A percentile compares a stretch with the other conserved stretches of the same genome.
Evolutionary conservation across 1,284 basidiomycete genomes (phyloP).

Genomic region (Caloboletus inedulis): DNA sequence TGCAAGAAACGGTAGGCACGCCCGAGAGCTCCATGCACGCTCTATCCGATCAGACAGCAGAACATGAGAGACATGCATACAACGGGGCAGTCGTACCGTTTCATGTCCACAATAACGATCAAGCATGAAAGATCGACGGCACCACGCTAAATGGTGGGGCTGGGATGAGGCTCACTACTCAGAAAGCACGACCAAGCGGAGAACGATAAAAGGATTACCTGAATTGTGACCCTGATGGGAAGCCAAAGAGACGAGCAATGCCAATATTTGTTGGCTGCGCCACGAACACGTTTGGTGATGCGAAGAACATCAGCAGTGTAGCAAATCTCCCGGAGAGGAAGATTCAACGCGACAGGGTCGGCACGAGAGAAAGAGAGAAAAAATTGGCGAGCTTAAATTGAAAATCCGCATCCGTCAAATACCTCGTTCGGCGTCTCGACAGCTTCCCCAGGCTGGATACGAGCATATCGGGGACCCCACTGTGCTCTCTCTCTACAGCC

Average conservation of each 20-base stretch:
- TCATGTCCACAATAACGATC: no score
- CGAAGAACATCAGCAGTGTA: constrained; percentile 11
- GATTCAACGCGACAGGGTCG: constrained; percentile 24
- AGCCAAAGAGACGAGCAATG: constrained; percentile 38
- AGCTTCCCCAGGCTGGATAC: constrained; percentile 32
- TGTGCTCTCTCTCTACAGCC: constrained; percentile 10
- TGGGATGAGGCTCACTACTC: no score
- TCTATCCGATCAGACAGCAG: no score
- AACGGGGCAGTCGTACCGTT: no score
- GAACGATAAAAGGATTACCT: constrained; percentile 36
- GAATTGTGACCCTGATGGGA: constrained; percentile 37
- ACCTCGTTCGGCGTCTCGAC: constrained; percentile 20
- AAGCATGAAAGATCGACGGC: no score
- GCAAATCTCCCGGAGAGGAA: constrained; percentile 21
- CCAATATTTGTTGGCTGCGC: constrained; percentile 26
- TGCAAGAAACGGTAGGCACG: no score
- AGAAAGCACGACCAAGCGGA: constrained; percentile 22
- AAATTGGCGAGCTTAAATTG: constrained; percentile 25
- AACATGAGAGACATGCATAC: no score
- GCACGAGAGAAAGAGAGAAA: constrained; percentile 9
- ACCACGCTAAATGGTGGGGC: no score
- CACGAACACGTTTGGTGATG: constrained; percentile 32
- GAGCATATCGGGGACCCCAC: constrained; percentile 29
- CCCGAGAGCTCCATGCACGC: no score
- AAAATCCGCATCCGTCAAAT: constrained; percentile 11